A percentile compares a stretch with the other conserved stretches of the same genome.
These are phyloP conservation scores for Trichocladium antarcticum DNA, from an alignment of 495 filamentous ascomycete genomes.

Conservation along the genomic window DNA sequence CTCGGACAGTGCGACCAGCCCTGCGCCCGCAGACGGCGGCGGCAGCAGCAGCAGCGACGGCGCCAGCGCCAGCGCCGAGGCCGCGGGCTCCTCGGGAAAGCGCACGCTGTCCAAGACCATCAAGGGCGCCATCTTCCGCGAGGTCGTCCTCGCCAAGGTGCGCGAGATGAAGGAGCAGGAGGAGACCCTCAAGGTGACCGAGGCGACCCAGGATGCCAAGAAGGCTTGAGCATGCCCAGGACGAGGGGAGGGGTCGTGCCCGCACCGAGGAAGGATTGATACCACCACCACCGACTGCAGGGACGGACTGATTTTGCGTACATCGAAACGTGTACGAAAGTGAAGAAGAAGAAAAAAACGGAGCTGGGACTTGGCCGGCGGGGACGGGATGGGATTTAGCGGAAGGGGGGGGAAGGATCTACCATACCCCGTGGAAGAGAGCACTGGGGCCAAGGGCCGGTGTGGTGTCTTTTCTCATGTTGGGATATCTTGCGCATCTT, in stretches of 20 bases:
- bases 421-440: not conserved
- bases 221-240: not conserved
- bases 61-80: constrained; percentile 18
- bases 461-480: not conserved
- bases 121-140: constrained; percentile 86
- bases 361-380: not conserved
- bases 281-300: no score
- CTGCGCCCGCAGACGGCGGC: not conserved
- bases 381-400: not conserved
- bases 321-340: no score
- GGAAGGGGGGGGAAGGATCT: not conserved
- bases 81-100: constrained; percentile 29
- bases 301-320: no score
- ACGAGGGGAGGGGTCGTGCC: no score
- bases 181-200: constrained; percentile 57
- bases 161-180: constrained; percentile 83
- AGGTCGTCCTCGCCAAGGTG: constrained; percentile 95
- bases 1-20: no score
- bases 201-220: constrained; percentile 16
- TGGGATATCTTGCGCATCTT: not conserved
- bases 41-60: constrained; percentile 11
- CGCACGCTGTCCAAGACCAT: constrained; percentile 63
- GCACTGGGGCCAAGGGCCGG: not conserved
- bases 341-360: not conserved
- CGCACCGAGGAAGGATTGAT: no score